Evolutionary conservation across 768 basidiomycete genomes (phyloP).

Genomic region (Collybiopsis luxurians): DNA sequence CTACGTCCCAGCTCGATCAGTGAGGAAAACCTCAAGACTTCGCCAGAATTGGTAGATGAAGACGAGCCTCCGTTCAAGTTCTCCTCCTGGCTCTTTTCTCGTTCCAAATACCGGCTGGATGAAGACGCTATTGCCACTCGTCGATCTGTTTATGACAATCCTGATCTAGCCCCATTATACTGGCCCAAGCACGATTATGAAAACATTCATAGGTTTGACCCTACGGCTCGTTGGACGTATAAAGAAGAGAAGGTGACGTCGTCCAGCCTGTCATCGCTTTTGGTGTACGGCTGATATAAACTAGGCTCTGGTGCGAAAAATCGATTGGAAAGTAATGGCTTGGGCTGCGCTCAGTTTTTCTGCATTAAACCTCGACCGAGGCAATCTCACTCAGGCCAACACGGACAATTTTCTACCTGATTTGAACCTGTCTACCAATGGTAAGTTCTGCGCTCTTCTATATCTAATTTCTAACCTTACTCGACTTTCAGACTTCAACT

Average conservation of each 20-base stretch:
- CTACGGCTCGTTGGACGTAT: conserved; percentile 56
- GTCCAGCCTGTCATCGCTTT: neutral
- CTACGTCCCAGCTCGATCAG: neutral
- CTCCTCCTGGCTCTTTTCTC: conserved; percentile 31
- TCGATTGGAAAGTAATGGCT: conserved; percentile 62
- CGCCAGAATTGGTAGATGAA: conserved; percentile 28
- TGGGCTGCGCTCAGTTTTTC: conserved; percentile 57
- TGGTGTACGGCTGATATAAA: neutral
- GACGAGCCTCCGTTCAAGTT: conserved; percentile 35
- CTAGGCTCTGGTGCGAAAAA: conserved; percentile 48
- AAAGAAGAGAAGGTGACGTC: conserved; percentile 44
- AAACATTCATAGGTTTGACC: conserved; percentile 56
- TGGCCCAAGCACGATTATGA: conserved; percentile 53
- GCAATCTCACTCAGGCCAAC: conserved; percentile 56
- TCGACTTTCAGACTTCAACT: conserved; percentile 53
- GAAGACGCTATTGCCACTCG: conserved; percentile 44
- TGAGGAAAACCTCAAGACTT: neutral
- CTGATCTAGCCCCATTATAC: conserved; percentile 39
- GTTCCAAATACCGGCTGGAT: conserved; percentile 18
- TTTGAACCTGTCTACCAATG: conserved; percentile 47
- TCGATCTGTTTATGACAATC: conserved; percentile 52
- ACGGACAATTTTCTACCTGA: conserved; percentile 57
- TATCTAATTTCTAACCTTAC: neutral
- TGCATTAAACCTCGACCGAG: conserved; percentile 52
- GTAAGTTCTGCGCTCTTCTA: conserved; percentile 3